These are phyloP conservation scores for Sporothrix euskadiensis DNA, from an alignment of 2,329 filamentous ascomycete species.

Conservation along the genomic window DNA sequence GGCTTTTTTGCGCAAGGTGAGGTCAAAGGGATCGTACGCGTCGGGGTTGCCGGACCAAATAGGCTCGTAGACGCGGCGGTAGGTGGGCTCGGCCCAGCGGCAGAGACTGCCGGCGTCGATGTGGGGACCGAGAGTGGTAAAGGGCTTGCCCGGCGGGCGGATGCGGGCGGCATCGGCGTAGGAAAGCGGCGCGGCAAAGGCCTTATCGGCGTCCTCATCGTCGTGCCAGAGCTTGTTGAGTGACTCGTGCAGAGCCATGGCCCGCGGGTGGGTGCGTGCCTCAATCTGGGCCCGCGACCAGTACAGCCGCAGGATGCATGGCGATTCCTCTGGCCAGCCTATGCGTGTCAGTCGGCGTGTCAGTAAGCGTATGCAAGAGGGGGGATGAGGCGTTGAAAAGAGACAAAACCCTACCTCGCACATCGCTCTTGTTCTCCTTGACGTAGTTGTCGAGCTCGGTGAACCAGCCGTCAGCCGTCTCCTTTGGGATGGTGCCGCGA, in stretches of 20 bases:
- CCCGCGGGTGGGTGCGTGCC: constrained; percentile 43
- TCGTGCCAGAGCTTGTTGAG: constrained; percentile 44
- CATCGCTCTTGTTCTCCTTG: constrained; percentile 37
- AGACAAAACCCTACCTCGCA: not conserved
- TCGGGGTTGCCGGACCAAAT: constrained; percentile 44
- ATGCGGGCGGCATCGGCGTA: constrained; percentile 46
- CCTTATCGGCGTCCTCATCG: constrained; percentile 38
- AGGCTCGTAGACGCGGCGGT: constrained; percentile 42
- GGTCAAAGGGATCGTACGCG: constrained; percentile 43
- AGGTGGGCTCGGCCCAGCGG: constrained; percentile 46
- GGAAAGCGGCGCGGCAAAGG: constrained; percentile 41
- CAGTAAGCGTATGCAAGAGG: constrained; percentile 28
- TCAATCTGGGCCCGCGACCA: constrained; percentile 44
- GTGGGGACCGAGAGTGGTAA: constrained; percentile 47
- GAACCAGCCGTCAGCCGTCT: constrained; percentile 36
- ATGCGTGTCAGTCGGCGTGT: not conserved
- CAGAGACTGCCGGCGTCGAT: constrained; percentile 48
- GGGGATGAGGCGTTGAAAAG: not conserved
- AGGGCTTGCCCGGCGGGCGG: constrained; percentile 42
- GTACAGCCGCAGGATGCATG: constrained; percentile 45
- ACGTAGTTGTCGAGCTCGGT: constrained; percentile 40
- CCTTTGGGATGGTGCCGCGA: constrained; percentile 32
- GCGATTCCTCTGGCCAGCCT: constrained; percentile 43
- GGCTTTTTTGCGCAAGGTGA: constrained; percentile 40
- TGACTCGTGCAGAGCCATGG: constrained; percentile 41